Base-by-base conservation (phyloP, 495 filamentous ascomycete species). In the Penicillium egyptiacum region DNA sequence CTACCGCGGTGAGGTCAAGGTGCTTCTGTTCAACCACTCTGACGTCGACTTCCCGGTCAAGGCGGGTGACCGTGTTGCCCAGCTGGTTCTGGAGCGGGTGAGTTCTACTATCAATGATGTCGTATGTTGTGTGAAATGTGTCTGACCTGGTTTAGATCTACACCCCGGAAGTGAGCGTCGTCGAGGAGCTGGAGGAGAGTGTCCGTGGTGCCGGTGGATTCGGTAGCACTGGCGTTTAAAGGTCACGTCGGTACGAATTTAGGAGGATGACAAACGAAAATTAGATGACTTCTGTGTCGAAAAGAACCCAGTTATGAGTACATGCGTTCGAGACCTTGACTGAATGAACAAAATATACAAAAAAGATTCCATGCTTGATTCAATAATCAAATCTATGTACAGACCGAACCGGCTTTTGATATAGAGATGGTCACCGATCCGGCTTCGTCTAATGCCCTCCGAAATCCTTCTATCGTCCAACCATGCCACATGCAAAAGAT, bases 1-100 rank as follows among this genome's bases (percentile, higher is more conserved):
- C 70, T 98, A 98, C 79, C 84, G 94, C 23, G 94, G 94, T 17
- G 89, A 88, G 58, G 87, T 98, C 59, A 96, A 92, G 79, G 88
- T 98, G 20, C 78, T 98, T 63, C 81, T 98, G 39, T 96, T 97
- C 68, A 98, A 98, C 79, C 88, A 95, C 73, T 79, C 79, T 14
- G 92, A 94, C 14, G 77, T 73, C 19, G 92, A 96, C 65, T 98
- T 94, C 64, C 77, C 80, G 50, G 81, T 98, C 58, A 86, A 86
- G 71, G 86, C 84, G 66, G 92, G 93, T 22, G 93, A 98, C 68
- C 84, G 94, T 39, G 75, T 98, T 65, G 94, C 94, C 53, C 94
- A 98, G 81, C 80, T 98, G 62, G 85, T 98, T 57, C 73, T 98
- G 44, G 94, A 98, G 80, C 80, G 89, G 67, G 81, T 86, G 63